Percentiles rank a stretch among this genome's conserved stretches.
These are phyloP conservation scores for Fistulina hepatica DNA, from an alignment of 1,284 basidiomycete genomes.

Conservation along the genomic window DNA sequence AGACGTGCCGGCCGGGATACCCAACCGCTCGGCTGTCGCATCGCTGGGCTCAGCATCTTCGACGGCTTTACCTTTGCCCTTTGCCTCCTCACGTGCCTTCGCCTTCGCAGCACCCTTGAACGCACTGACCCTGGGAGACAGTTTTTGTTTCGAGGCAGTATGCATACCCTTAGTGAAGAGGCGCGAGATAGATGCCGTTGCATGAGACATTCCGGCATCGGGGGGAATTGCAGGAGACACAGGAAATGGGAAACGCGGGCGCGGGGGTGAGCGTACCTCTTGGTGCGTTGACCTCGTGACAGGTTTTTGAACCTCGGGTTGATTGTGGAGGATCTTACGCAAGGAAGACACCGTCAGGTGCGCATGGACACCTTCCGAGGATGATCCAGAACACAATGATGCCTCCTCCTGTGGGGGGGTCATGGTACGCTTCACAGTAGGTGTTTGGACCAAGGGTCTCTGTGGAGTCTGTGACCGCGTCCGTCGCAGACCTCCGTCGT, in stretches of 20 bases:
- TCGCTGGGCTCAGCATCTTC: too few species aligned
- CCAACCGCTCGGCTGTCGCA: conserved; percentile 22
- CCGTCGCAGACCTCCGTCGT: too few species aligned
- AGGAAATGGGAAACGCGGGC: conserved; percentile 21
- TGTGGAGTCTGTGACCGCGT: conserved; percentile 31
- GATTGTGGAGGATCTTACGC: conserved; percentile 56
- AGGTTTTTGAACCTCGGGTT: conserved; percentile 20
- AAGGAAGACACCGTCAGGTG: conserved; percentile 53
- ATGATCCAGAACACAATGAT: conserved; percentile 35
- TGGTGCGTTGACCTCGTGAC: background rate
- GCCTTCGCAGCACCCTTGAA: conserved; percentile 31
- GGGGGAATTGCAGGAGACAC: conserved; percentile 40
- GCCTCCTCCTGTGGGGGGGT: conserved; percentile 48
- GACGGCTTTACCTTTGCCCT: too few species aligned
- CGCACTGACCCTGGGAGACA: conserved; percentile 42
- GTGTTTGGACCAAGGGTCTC: conserved; percentile 18
- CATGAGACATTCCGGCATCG: conserved; percentile 47
- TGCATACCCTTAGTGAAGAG: conserved; percentile 62
- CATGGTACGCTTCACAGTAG: conserved; percentile 32
- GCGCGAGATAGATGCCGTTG: conserved; percentile 63
- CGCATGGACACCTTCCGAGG: conserved; percentile 31
- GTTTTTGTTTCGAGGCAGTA: conserved; percentile 44
- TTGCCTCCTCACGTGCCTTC: conserved; percentile 18
- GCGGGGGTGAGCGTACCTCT: background rate
- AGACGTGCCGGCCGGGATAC: conserved; percentile 25